phyloP scores from a whole-genome alignment of 164 flowering plant genomes.

The Magnolia kwangsiensis region DNA sequence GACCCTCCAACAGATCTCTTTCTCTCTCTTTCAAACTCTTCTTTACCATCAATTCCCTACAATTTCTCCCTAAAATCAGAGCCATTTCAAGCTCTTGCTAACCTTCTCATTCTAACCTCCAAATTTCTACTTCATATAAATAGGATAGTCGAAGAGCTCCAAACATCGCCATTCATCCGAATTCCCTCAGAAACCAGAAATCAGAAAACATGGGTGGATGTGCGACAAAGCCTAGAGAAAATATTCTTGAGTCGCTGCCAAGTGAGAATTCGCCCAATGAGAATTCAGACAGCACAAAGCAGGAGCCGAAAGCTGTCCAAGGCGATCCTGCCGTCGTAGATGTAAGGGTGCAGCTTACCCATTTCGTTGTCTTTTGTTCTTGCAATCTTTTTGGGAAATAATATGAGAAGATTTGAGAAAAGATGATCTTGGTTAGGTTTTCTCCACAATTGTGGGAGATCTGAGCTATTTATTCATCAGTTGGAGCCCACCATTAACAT shows the following conservation, averaged over 20 bases:
- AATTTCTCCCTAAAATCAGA: conserved; percentile 2
- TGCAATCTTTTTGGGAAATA: background rate
- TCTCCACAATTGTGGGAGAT: background rate
- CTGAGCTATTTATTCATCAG: background rate
- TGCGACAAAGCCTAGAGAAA: conserved; percentile 9
- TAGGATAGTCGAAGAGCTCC: no score
- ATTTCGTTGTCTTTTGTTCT: background rate
- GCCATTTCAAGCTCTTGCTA: conserved; percentile 1
- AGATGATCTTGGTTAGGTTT: background rate
- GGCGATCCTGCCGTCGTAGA: conserved; percentile 9
- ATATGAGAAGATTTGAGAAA: background rate
- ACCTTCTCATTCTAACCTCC: conserved; percentile 8
- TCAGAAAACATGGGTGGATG: conserved; percentile 19
- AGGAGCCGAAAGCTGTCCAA: background rate
- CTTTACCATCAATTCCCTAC: conserved; percentile 2
- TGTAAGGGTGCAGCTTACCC: conserved; percentile 4
- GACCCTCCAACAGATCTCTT: background rate
- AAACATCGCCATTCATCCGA: conserved; percentile 2
- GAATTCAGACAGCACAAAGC: conserved; percentile 6
- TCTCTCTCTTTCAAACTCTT: background rate
- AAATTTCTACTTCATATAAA: background rate
- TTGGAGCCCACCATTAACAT: background rate
- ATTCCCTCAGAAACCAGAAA: background rate
- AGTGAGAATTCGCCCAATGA: conserved; percentile 5
- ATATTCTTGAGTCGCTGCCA: conserved; percentile 8